Conservation (phyloP, 2,329 filamentous ascomycete genomes). For the Sphaerulina musiva region DNA sequence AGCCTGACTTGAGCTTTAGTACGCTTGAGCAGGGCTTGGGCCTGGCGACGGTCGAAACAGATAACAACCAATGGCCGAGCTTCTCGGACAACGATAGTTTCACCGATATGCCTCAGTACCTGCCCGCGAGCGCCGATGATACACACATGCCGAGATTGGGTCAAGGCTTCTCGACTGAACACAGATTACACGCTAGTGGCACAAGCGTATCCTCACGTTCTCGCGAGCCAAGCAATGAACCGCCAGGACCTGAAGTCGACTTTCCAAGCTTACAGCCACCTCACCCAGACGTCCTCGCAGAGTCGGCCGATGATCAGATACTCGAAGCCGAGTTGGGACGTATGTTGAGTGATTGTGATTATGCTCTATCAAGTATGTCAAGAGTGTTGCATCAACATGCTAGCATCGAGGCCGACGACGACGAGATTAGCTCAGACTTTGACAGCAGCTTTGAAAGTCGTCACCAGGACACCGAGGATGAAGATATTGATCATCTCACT, state of each 20-base stretch:
- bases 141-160: constrained; percentile 10
- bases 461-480: constrained; percentile 21
- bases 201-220: constrained; percentile 12
- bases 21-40: constrained; percentile 10
- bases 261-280: constrained; percentile 29
- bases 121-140: constrained; percentile 6
- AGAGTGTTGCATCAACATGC: constrained; percentile 14
- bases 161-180: constrained; percentile 14
- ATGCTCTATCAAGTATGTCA: constrained; percentile 14
- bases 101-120: constrained; percentile 14
- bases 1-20: constrained; percentile 15
- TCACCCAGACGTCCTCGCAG: constrained; percentile 27
- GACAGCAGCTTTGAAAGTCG: constrained; percentile 21
- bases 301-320: constrained; percentile 27
- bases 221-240: constrained; percentile 17
- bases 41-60: constrained; percentile 4
- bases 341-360: constrained; percentile 24
- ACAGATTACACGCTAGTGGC: constrained; percentile 16
- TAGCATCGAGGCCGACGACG: constrained; percentile 14
- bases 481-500: constrained; percentile 10
- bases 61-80: constrained; percentile 18
- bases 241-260: constrained; percentile 20
- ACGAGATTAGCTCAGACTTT: constrained; percentile 16
- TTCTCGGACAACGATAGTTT: constrained; percentile 18
- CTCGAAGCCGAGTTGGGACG: constrained; percentile 30